phyloP scores from a whole-genome alignment of 805 yeast species.

The Candida orba region DNA sequence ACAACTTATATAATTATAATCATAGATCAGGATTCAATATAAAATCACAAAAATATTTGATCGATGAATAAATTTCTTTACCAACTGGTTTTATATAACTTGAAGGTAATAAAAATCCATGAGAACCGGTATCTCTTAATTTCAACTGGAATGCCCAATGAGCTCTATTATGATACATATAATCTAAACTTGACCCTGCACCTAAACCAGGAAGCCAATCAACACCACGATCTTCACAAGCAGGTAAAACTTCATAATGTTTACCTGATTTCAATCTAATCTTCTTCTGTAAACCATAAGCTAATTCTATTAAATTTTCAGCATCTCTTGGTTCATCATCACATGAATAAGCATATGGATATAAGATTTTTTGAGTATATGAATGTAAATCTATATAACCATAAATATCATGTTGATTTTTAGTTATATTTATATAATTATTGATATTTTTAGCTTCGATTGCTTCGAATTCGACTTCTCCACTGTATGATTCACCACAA shows the following conservation, averaged over 20 bases:
- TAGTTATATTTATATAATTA: constrained; percentile 34
- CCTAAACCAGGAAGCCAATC: constrained; percentile 71
- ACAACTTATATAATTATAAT: neutral
- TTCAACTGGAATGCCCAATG: constrained; percentile 81
- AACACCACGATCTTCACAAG: constrained; percentile 72
- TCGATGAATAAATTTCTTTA: constrained; percentile 59
- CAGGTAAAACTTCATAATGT: constrained; percentile 61
- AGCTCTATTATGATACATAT: constrained; percentile 76
- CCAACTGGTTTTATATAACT: constrained; percentile 72
- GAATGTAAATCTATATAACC: constrained; percentile 83
- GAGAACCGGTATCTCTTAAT: constrained; percentile 73
- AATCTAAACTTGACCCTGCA: constrained; percentile 74
- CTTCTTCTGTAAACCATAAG: constrained; percentile 72
- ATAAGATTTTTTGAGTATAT: constrained; percentile 74
- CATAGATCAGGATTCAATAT: constrained; percentile 31
- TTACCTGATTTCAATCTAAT: constrained; percentile 60
- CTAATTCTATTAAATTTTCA: constrained; percentile 74
- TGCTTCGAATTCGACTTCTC: constrained; percentile 65
- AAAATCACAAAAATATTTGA: constrained; percentile 58
- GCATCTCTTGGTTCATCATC: constrained; percentile 66
- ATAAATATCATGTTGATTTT: constrained; percentile 48
- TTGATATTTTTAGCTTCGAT: constrained; percentile 48
- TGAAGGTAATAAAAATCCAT: constrained; percentile 74
- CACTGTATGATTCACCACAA: constrained; percentile 80
- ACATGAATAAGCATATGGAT: constrained; percentile 80